phyloP scores from a whole-genome alignment of 2,329 filamentous ascomycete species.

The Juglanconis sp. region DNA sequence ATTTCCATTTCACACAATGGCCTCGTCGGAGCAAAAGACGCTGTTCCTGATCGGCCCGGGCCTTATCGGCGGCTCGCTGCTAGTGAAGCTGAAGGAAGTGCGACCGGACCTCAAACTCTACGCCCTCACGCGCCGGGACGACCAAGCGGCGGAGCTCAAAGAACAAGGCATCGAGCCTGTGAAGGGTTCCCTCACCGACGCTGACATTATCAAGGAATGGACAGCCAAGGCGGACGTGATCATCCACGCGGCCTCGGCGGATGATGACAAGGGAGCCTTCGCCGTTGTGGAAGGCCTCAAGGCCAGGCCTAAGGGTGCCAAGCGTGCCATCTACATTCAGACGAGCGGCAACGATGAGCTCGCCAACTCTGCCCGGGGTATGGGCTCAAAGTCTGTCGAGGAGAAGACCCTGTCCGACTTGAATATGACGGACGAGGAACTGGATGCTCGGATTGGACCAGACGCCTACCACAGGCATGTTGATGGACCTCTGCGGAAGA shows the following conservation, averaged over 20 bases:
- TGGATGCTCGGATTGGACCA: slow-evolving; percentile 10
- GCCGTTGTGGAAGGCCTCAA: slow-evolving; percentile 16
- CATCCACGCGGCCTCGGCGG: slow-evolving; percentile 16
- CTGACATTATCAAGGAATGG: slow-evolving; percentile 14
- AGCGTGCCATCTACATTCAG: slow-evolving; percentile 18
- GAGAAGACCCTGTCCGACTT: slow-evolving; percentile 17
- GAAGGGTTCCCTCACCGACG: slow-evolving; percentile 10
- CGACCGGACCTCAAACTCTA: slow-evolving; percentile 15
- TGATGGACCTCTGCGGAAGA: slow-evolving; percentile 11
- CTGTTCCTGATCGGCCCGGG: slow-evolving; percentile 17
- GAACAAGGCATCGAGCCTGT: slow-evolving; percentile 12
- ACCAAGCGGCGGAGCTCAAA: slow-evolving; percentile 15
- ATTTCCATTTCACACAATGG: neutral
- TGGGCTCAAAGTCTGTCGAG: neutral
- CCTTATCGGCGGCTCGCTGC: slow-evolving; percentile 14
- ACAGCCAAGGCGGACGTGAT: slow-evolving; percentile 15
- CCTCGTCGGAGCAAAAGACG: slow-evolving; percentile 9
- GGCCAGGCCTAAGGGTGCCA: slow-evolving; percentile 4
- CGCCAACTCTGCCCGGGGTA: slow-evolving; percentile 4
- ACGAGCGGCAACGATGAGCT: slow-evolving; percentile 20
- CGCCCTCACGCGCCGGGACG: slow-evolving; percentile 16
- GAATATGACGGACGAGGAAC: slow-evolving; percentile 11
- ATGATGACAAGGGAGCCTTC: slow-evolving; percentile 10
- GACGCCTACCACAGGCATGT: slow-evolving; percentile 17
- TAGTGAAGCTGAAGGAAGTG: slow-evolving; percentile 13